A percentile compares a stretch with the other conserved stretches of the same genome.
Conservation (phyloP, 345 rosid species). For the Sonneratia alba region DNA sequence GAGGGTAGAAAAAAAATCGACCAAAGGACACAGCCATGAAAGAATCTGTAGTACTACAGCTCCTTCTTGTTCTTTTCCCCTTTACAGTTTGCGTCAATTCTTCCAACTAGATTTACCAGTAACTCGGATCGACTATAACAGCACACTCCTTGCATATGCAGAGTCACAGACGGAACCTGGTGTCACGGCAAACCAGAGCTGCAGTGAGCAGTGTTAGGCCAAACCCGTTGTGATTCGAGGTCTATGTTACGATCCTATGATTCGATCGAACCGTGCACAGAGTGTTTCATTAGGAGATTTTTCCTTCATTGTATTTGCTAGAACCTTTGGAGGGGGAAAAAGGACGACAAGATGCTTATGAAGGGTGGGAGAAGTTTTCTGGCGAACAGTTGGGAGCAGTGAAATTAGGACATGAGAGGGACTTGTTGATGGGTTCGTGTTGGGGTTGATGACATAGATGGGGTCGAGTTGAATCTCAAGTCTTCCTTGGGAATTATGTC, state of each 20-base stretch:
- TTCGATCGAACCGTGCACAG: too few relatives aligned
- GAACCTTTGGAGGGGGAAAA: too few relatives aligned
- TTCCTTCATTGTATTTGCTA: too few relatives aligned
- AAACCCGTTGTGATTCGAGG: too few relatives aligned
- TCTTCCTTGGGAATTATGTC: background rate
- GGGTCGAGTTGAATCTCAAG: background rate
- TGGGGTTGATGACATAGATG: background rate
- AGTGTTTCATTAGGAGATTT: too few relatives aligned
- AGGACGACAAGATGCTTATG: too few relatives aligned
- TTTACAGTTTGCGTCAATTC: background rate
- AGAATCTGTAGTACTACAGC: background rate
- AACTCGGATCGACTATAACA: background rate
- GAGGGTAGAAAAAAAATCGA: background rate
- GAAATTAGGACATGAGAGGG: constrained; percentile 16
- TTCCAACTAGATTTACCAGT: background rate
- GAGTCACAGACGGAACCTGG: too few relatives aligned
- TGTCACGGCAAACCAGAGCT: too few relatives aligned
- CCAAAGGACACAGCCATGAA: background rate
- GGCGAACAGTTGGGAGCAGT: constrained; percentile 5
- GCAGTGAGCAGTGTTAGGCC: too few relatives aligned
- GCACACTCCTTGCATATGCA: too few relatives aligned
- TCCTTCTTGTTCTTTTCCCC: background rate
- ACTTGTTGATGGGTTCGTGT: background rate
- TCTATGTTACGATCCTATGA: too few relatives aligned
- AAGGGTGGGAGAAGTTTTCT: background rate